Conservation (phyloP, 2,329 filamentous ascomycete species). For the Ceratocystis colombiana region DNA sequence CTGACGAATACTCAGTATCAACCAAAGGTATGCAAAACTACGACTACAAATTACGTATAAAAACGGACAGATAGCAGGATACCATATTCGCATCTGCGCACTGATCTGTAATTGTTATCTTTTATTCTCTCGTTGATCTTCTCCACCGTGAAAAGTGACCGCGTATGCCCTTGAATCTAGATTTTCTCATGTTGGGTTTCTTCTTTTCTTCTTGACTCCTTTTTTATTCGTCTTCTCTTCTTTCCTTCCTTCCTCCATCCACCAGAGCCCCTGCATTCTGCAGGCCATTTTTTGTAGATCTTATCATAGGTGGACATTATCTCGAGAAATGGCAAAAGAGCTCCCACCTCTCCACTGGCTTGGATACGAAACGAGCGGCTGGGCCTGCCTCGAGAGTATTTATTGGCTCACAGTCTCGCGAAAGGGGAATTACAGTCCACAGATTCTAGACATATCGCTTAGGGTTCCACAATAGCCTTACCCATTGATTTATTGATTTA, state of each 20-base stretch:
- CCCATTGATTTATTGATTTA: neutral
- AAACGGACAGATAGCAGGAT: too few relatives aligned
- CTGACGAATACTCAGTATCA: too few relatives aligned
- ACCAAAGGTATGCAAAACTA: too few relatives aligned
- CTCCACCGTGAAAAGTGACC: neutral
- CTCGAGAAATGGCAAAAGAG: neutral
- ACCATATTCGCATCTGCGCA: too few relatives aligned
- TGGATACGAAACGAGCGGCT: conserved; percentile 7
- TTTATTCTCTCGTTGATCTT: neutral
- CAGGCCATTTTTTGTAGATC: conserved; percentile 13
- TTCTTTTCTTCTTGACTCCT: conserved; percentile 1
- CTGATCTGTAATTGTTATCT: too few relatives aligned
- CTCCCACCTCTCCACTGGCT: neutral
- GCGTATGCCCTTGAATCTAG: neutral
- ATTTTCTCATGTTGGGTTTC: neutral
- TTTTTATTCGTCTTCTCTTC: conserved; percentile 5
- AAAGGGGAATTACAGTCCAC: too few relatives aligned
- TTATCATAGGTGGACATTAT: conserved; percentile 1
- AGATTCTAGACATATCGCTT: too few relatives aligned
- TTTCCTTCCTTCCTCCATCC: neutral
- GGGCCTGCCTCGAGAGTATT: neutral
- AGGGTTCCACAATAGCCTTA: neutral
- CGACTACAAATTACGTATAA: too few relatives aligned
- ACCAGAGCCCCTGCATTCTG: conserved; percentile 11
- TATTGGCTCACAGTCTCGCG: neutral